Percentiles rank a stretch among this genome's conserved stretches.
These are phyloP conservation scores for Termitomyces sp. DNA, from an alignment of 768 basidiomycete species.

Conservation along the genomic window DNA sequence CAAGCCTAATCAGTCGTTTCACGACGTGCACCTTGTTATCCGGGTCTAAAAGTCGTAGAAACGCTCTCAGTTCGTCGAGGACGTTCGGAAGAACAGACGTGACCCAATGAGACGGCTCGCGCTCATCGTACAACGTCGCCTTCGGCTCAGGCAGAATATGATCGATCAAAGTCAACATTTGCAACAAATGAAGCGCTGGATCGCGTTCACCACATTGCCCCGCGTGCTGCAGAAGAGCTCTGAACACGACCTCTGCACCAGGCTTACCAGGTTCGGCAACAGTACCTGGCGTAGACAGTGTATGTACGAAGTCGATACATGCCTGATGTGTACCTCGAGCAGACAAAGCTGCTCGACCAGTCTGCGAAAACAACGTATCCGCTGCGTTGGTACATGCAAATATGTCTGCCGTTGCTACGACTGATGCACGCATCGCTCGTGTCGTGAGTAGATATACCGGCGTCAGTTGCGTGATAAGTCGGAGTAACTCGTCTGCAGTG, in stretches of 20 bases:
- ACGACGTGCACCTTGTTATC: constrained; percentile 50
- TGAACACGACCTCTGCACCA: constrained; percentile 48
- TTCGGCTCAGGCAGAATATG: constrained; percentile 41
- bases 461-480: constrained; percentile 41
- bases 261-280: constrained; percentile 28
- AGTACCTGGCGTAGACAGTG: constrained; percentile 29
- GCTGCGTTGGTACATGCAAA: constrained; percentile 50
- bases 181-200: constrained; percentile 49
- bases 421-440: constrained; percentile 40
- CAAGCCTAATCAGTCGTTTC: constrained; percentile 48
- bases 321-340: constrained; percentile 39
- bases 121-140: constrained; percentile 18
- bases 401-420: constrained; percentile 42
- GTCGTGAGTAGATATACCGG: constrained; percentile 43
- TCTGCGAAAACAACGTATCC: constrained; percentile 31
- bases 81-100: constrained; percentile 50
- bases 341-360: constrained; percentile 31
- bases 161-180: constrained; percentile 53
- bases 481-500: constrained; percentile 47
- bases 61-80: constrained; percentile 46
- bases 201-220: constrained; percentile 36
- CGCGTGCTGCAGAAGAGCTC: constrained; percentile 48
- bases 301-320: constrained; percentile 45
- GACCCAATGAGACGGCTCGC: constrained; percentile 41
- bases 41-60: constrained; percentile 52